phyloP scores from a whole-genome alignment of 2,329 filamentous ascomycete species.

The Ceratocystis albifundus region DNA sequence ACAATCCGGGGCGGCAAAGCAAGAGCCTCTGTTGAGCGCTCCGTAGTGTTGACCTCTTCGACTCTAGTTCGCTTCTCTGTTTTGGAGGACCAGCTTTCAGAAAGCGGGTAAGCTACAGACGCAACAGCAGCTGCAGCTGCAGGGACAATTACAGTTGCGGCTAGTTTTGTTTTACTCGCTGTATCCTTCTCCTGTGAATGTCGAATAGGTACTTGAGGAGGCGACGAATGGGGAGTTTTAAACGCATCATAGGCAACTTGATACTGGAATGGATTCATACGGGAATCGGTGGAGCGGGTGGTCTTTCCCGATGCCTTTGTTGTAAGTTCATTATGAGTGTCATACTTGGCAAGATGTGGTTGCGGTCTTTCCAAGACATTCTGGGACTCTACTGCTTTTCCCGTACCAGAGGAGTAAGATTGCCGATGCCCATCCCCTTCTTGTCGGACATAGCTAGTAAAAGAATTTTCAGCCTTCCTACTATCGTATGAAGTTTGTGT shows the following conservation, averaged over 20 bases:
- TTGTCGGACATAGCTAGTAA: neutral
- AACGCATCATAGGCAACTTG: constrained; percentile 45
- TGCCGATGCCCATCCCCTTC: neutral
- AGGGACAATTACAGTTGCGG: neutral
- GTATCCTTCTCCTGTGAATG: neutral
- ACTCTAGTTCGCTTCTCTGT: neutral
- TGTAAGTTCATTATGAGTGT: neutral
- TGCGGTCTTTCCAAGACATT: neutral
- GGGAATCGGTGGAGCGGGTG: constrained; percentile 17
- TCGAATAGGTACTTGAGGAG: constrained; percentile 31
- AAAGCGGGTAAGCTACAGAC: neutral
- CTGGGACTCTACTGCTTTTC: neutral
- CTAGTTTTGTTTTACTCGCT: neutral
- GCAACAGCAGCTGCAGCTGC: neutral
- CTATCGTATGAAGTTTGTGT: constrained; percentile 27
- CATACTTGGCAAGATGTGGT: neutral
- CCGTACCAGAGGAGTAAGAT: constrained; percentile 1
- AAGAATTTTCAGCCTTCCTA: neutral
- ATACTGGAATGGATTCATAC: constrained; percentile 47
- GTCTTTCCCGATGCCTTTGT: neutral
- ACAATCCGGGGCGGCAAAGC: neutral
- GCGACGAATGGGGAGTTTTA: constrained; percentile 34
- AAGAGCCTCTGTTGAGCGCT: neutral
- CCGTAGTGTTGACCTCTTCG: neutral
- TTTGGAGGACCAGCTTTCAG: neutral